A percentile compares a stretch with the other conserved stretches of the same genome.
Conservation (phyloP, 371 early-diverging fungal species). For the Apophysomyces variabilis region DNA sequence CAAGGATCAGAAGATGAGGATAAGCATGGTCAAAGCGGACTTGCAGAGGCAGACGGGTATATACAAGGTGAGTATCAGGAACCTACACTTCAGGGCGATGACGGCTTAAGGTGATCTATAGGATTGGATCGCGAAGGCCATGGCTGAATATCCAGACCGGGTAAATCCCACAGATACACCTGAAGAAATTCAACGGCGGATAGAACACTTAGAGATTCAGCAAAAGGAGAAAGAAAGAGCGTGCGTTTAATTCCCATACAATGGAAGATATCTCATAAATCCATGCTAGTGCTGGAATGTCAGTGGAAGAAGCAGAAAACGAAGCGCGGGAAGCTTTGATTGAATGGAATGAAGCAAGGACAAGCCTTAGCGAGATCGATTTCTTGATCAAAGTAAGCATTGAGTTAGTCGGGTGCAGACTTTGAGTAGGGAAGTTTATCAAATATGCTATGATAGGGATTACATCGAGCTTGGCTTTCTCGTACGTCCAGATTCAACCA, state of each 20-base stretch:
- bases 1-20: not conserved
- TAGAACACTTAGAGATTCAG: constrained; percentile 56
- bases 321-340: constrained; percentile 52
- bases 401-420: not conserved
- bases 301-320: constrained; percentile 63
- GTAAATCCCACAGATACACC: constrained; percentile 56
- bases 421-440: not conserved
- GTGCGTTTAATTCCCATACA: constrained; percentile 23
- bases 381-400: constrained; percentile 50
- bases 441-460: constrained; percentile 29
- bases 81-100: not conserved
- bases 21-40: not conserved
- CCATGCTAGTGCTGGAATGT: constrained; percentile 23
- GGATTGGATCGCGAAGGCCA: constrained; percentile 55
- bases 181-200: constrained; percentile 62
- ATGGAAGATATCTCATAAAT: not conserved
- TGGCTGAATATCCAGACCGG: constrained; percentile 65
- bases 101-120: constrained; percentile 13
- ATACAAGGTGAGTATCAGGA: not conserved
- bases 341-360: constrained; percentile 62
- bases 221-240: constrained; percentile 54
- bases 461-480: constrained; percentile 57
- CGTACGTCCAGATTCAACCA: constrained; percentile 69
- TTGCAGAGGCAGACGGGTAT: not conserved
- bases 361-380: constrained; percentile 53